These are phyloP conservation scores for Blastocystis sp. DNA, from an alignment of 352 stramenopile genomes.

Conservation along the genomic window DNA sequence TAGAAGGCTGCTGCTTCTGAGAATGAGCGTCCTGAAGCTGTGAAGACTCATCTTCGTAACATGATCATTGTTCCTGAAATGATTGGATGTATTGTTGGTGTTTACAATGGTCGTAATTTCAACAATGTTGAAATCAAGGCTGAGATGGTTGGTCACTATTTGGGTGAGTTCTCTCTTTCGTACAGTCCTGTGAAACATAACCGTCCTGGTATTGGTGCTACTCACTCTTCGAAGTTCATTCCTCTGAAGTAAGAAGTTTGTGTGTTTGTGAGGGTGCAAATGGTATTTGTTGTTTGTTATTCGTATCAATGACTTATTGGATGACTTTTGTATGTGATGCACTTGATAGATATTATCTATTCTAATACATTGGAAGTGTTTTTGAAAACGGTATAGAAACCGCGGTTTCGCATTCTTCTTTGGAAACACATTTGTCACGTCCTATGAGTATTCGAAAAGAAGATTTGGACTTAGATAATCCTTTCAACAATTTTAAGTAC, in stretches of 20 bases:
- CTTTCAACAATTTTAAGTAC: constrained; percentile 38
- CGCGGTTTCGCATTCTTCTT: too few species aligned
- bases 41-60: constrained; percentile 99
- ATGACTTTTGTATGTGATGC: too few species aligned
- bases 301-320: too few species aligned
- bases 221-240: constrained; percentile 69
- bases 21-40: constrained; percentile 82
- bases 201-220: constrained; percentile 93
- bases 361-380: too few species aligned
- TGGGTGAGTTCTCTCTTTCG: constrained; percentile 94
- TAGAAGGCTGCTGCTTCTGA: constrained; percentile 88
- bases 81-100: constrained; percentile 96
- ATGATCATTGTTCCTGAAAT: constrained; percentile 99
- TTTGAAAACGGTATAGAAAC: too few species aligned
- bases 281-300: neutral
- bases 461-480: constrained; percentile 36
- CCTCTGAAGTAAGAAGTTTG: constrained; percentile 85
- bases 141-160: constrained; percentile 99
- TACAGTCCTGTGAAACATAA: constrained; percentile 93
- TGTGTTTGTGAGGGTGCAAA: neutral
- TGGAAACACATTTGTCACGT: too few species aligned
- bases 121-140: constrained; percentile 99
- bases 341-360: too few species aligned
- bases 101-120: constrained; percentile 99
- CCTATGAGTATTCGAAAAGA: constrained; percentile 47